Conservation (phyloP, 169 alveolate genomes). For the Plasmodium chabaudi region DNA sequence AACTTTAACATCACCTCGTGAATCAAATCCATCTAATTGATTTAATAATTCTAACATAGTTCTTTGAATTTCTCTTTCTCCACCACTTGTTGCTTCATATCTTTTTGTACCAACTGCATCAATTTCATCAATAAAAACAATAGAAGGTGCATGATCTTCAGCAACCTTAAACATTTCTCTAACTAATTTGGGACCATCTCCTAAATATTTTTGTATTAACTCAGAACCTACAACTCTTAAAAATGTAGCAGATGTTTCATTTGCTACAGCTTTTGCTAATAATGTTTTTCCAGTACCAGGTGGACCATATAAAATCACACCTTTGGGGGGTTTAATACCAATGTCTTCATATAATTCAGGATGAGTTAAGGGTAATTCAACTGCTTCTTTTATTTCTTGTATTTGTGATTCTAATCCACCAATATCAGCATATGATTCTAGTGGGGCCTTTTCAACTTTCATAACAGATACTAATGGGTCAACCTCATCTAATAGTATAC, state of each 20-base stretch:
- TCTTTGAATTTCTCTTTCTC: constrained; percentile 99
- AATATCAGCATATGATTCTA: constrained; percentile 99
- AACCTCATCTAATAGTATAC: constrained; percentile 98
- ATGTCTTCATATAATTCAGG: constrained; percentile 99
- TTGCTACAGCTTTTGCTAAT: constrained; percentile 96
- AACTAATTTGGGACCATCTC: constrained; percentile 99
- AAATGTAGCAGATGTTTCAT: constrained; percentile 99
- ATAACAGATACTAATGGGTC: constrained; percentile 97
- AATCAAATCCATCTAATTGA: constrained; percentile 99
- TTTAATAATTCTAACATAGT: constrained; percentile 99
- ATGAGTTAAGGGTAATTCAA: constrained; percentile 98
- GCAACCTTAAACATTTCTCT: constrained; percentile 99
- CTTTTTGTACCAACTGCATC: constrained; percentile 99
- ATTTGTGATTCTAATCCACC: constrained; percentile 99
- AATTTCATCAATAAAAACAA: constrained; percentile 99
- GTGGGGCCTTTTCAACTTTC: constrained; percentile 99
- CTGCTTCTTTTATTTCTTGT: constrained; percentile 94
- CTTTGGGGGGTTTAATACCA: constrained; percentile 97
- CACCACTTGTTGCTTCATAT: constrained; percentile 98
- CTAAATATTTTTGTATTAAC: constrained; percentile 98
- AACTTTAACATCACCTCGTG: constrained; percentile 98
- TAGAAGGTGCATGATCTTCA: constrained; percentile 99
- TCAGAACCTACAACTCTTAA: constrained; percentile 99
- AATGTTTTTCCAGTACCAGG: constrained; percentile 96
- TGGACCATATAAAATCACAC: constrained; percentile 94